phyloP scores from a whole-genome alignment of 768 basidiomycete species.

The Lentinula sp. region DNA sequence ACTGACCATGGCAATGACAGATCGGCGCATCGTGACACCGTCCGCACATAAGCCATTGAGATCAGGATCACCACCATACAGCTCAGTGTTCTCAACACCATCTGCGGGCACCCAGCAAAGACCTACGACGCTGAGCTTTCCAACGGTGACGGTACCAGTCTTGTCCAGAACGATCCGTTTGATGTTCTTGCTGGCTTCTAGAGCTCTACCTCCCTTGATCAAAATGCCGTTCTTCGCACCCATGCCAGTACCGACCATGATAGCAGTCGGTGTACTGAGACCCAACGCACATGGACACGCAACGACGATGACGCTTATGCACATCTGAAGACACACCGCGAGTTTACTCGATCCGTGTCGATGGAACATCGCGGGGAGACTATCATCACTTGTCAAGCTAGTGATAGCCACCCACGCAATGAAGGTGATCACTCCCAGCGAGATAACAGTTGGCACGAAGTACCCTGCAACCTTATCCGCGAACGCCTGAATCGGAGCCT shows the following conservation, averaged over 20 bases:
- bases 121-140: constrained; percentile 80
- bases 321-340: constrained; percentile 91
- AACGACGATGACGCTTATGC: constrained; percentile 96
- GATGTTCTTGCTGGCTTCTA: constrained; percentile 85
- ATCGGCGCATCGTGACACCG: constrained; percentile 50
- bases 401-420: constrained; percentile 76
- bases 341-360: constrained; percentile 78
- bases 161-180: constrained; percentile 89
- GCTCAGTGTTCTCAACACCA: constrained; percentile 22
- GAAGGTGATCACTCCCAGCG: constrained; percentile 78
- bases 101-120: constrained; percentile 62
- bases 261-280: constrained; percentile 93
- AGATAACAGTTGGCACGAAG: constrained; percentile 90
- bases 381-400: constrained; percentile 42
- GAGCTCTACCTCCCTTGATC: constrained; percentile 93
- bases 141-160: constrained; percentile 94
- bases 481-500: constrained; percentile 97
- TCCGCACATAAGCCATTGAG: constrained; percentile 51
- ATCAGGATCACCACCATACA: constrained; percentile 36
- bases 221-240: constrained; percentile 96
- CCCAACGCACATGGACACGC: constrained; percentile 98
- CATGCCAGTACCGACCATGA: constrained; percentile 98
- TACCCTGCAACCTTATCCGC: constrained; percentile 92
- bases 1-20: constrained; percentile 75
- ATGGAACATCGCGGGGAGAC: constrained; percentile 81